Percentiles rank a stretch among this genome's conserved stretches.
These are phyloP conservation scores for Pleurostoma richardsiae DNA, from an alignment of 2,329 filamentous ascomycete species.

Conservation along the genomic window DNA sequence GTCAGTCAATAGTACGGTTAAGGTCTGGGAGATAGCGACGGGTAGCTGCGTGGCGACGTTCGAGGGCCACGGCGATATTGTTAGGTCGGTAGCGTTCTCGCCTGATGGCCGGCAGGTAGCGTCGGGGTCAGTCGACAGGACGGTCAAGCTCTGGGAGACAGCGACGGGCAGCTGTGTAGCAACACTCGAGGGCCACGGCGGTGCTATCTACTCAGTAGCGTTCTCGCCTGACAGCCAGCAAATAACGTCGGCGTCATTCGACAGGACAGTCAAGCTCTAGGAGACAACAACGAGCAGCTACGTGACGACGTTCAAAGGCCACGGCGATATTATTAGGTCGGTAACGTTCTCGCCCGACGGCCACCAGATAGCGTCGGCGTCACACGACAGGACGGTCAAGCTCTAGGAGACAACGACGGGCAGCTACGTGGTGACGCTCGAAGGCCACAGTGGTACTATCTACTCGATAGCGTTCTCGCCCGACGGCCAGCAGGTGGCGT, in stretches of 20 bases:
- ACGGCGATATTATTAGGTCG: slow-evolving; percentile 3
- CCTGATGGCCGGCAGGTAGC: not conserved
- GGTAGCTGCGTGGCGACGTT: not conserved
- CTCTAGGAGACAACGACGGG: slow-evolving; percentile 3
- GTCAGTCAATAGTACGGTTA: not conserved
- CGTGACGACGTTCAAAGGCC: slow-evolving; percentile 12
- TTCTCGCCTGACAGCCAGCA: not conserved
- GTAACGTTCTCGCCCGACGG: slow-evolving; percentile 3
- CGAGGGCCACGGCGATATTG: not conserved
- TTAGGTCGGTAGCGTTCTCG: slow-evolving; percentile 1
- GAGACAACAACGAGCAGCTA: no score
- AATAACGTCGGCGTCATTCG: not conserved
- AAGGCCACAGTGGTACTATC: not conserved
- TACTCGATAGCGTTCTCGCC: not conserved
- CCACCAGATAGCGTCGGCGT: not conserved
- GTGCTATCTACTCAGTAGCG: not conserved
- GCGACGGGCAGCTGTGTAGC: not conserved
- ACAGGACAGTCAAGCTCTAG: not conserved
- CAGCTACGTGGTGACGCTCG: not conserved
- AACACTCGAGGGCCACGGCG: not conserved
- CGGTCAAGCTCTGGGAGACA: slow-evolving; percentile 2
- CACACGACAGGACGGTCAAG: not conserved
- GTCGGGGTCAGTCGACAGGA: not conserved
- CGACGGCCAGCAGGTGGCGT: no score
- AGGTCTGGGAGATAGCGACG: slow-evolving; percentile 3